Evolutionary conservation across 2,329 filamentous ascomycete genomes (phyloP), one percentile per base, ranked within the genome.

Genomic region (Pseudopithomyces chartarum): DNA sequence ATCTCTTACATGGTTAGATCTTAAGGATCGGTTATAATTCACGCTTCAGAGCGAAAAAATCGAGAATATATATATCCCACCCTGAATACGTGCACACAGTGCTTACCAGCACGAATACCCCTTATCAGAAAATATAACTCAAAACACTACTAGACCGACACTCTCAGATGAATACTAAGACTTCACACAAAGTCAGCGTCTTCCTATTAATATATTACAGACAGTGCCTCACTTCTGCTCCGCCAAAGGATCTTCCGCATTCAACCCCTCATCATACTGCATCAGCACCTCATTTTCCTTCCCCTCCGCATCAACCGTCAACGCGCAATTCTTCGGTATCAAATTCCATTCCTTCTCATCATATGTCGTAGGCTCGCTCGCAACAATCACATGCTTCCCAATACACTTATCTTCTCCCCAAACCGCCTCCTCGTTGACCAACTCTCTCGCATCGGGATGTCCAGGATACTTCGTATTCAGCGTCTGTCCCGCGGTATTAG

Each of bases 311-410:
- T 79, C 75, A 2, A 81, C 79, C 29, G 77, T 62, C 34, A 84
- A 59, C 33, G 72, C 75, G 60, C 76, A 73, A 61, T 85, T 84
- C 63, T 75, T 78, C 29, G 73, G 74, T 58, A 84, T 81, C 56
- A 85, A 61, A 55, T 78, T 69, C 82, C 82, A 85, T 51, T 85
- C 81, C 19, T 73, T 71, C 47, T 79, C 74, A 61, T 81, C 79
- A 60, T 81, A 84, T 8, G 83, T 85, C 23, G 78, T 82, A 12
- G 82, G 83, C 70, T 85, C 82, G 60, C 78, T 81, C 12, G 82
- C 81, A 34, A 84, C 74, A 60, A 84, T 84, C 34, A 82, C 77
- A 68, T 85, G 83, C 42, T 75, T 77, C 2, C 82, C 82, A 65
- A 80, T 78, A 23, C 79, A 76, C 51, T 76, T 73, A 3, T 70